Evolutionary conservation across 2,329 filamentous ascomycete genomes (phyloP), one percentile per base, ranked within the genome.

Genomic region (Fusarium napiforme): DNA sequence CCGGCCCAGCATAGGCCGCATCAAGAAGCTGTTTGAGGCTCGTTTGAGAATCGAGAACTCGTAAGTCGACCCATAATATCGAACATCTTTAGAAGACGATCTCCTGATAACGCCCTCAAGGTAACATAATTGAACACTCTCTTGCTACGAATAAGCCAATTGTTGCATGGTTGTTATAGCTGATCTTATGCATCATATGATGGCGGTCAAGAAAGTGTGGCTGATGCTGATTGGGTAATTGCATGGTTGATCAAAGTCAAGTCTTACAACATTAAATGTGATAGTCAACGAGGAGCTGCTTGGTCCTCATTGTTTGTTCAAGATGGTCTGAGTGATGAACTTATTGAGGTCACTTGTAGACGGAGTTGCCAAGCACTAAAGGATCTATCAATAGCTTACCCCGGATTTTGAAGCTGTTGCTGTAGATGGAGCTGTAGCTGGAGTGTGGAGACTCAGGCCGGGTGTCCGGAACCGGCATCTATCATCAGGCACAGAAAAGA

Each of bases 371-470:
- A 63, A 68, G 56, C n/a, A 36, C 47, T 45, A 47, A 63, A 69
- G 64, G 10, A 43, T 57, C 57, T 45, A 30, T n/a, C 36, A 45
- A 63, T 69, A 58, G 40, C 32, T 64, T 69, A 69, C 67, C 67
- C 67, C 67, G 1, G 67, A 69, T 69, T 69, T 52, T 53, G 66
- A 28, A 32, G 65, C 39, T 69, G 67, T 43, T 45, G 56, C 47
- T 70, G 66, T 19, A 26, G 16, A 10, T 19, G 32, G n/a, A 50
- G 47, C 43, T 43, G 36, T 39, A n/a, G 15, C 47, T 43, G 62
- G 71, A 61, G 62, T 47, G 71, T 73, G 71, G 71, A 47, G 52
- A 67, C 71, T 36, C 14, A 9, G 32, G 46, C 11, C 15, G 32
- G 50, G 71, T 58, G 56, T n/a, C 45, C 58, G 61, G 55, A 55